Conservation (phyloP, 768 basidiomycete genomes). For the Paxillus involutus region DNA sequence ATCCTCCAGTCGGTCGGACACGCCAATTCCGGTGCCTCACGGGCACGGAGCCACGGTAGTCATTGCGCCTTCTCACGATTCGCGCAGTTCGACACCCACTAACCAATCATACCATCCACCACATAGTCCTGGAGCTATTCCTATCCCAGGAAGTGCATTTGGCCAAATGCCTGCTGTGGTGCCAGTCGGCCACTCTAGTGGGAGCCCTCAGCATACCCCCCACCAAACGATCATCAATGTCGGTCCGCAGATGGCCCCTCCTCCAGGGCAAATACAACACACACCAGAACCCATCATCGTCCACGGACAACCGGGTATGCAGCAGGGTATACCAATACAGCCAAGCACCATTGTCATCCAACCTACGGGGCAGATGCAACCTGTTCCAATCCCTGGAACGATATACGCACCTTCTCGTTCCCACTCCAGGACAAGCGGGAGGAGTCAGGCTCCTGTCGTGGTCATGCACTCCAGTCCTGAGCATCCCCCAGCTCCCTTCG, state of each 20-base stretch:
- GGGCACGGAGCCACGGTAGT: constrained; percentile 7
- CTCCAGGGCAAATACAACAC: constrained; percentile 20
- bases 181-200: constrained; percentile 12
- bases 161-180: constrained; percentile 16
- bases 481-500: constrained; percentile 22
- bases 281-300: constrained; percentile 1
- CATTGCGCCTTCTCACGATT: constrained; percentile 17
- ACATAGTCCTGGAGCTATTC: constrained; percentile 11
- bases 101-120: constrained; percentile 21
- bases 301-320: background rate
- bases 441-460: constrained; percentile 14
- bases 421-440: constrained; percentile 14
- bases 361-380: constrained; percentile 10
- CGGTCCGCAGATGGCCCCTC: constrained; percentile 12
- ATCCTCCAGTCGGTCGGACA: constrained; percentile 1
- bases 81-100: constrained; percentile 25
- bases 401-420: constrained; percentile 12
- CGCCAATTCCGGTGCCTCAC: constrained; percentile 16
- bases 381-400: background rate
- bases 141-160: constrained; percentile 2
- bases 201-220: constrained; percentile 1
- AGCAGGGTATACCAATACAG: constrained; percentile 5
- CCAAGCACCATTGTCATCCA: constrained; percentile 17
- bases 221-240: constrained; percentile 16
- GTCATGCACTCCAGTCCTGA: constrained; percentile 15